Base-by-base conservation (phyloP, 2,329 filamentous ascomycete species). In the Septoria linicola region DNA sequence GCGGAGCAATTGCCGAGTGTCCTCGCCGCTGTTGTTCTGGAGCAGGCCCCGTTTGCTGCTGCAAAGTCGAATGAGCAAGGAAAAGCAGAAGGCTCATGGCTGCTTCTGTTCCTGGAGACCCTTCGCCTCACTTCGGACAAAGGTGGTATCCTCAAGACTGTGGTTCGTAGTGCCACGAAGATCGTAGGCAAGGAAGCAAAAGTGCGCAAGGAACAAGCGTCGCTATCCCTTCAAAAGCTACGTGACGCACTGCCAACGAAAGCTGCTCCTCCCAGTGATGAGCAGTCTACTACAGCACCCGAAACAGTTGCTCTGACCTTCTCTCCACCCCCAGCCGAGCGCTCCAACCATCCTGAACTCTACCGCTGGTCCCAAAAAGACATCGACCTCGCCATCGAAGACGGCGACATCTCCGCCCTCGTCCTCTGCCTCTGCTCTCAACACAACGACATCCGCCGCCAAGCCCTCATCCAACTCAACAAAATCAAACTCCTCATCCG, bases 351-450 rank as follows among this genome's bases (percentile, higher is more conserved):
- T 41, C 65, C 68, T 2, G 73, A 73, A 14, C 70, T 84, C 11
- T 72, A 74, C 51, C 74, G 74, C 63, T 96, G 89, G 89, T 77
- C 80, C 35, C 79, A 82, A 56, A 92, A 95, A 65, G 85, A 88
- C 25, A 74, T 88, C 0, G 87, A 91, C 36, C 84, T 91, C 63
- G 80, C 89, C 1, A 75, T 95, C 7, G 88, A 93, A 61, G 87
- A 93, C 57, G 87, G 86, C 5, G 80, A 88, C 61, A 77, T 88
- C 17, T 76, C 80, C 11, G 79, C 82, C 2, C 73, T 97, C 23
- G 77, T 95, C 40, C 76, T 85, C 27, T 86, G 92, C 61, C 77
- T 96, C 8, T 85, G 82, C 47, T 95, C 90, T 0, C 73, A 83
- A 40, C 83, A 93, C 63, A 74, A 77, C 30, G 85, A 87, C 66